These are phyloP conservation scores for Epichloe amarillans DNA, from an alignment of 2,329 filamentous ascomycete genomes.

Conservation along the genomic window DNA sequence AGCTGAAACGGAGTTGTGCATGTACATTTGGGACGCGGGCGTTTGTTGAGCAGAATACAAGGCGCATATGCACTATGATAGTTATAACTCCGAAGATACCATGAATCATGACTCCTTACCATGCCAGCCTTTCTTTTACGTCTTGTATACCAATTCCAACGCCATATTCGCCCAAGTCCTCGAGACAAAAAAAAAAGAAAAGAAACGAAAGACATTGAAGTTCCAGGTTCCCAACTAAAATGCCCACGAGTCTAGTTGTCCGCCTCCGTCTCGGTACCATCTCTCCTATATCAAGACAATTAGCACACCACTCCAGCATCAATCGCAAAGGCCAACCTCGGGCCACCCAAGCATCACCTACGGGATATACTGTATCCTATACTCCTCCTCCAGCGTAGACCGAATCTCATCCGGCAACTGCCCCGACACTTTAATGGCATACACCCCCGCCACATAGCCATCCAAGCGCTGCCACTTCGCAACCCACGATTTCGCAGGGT, in stretches of 20 bases:
- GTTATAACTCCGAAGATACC: not conserved
- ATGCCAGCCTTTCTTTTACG: not conserved
- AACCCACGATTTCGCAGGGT: slow-evolving; percentile 82
- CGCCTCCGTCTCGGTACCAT: slow-evolving; percentile 41
- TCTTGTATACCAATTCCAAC: not conserved
- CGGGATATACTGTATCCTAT: slow-evolving; percentile 53
- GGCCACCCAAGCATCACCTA: slow-evolving; percentile 30
- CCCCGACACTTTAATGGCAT: slow-evolving; percentile 89
- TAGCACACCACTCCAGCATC: not conserved
- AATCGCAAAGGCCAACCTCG: not conserved
- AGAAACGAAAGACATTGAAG: not conserved
- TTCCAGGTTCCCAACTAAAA: not conserved
- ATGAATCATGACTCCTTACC: slow-evolving; percentile 1
- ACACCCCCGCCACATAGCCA: slow-evolving; percentile 75
- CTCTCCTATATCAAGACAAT: slow-evolving; percentile 31
- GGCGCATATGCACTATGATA: not conserved
- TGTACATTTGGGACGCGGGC: not conserved
- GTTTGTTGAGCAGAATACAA: not conserved
- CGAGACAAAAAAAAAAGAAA: not conserved
- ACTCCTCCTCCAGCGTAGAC: slow-evolving; percentile 47
- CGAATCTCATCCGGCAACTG: slow-evolving; percentile 55
- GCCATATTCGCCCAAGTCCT: not conserved
- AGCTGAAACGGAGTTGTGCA: slow-evolving; percentile 4
- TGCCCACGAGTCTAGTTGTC: slow-evolving; percentile 17
- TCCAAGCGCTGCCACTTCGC: slow-evolving; percentile 93